Evolutionary conservation across 1,139 yeast species (phyloP), one percentile per base, ranked within the genome.

Genomic region (Hyphopichia buzzinii): DNA sequence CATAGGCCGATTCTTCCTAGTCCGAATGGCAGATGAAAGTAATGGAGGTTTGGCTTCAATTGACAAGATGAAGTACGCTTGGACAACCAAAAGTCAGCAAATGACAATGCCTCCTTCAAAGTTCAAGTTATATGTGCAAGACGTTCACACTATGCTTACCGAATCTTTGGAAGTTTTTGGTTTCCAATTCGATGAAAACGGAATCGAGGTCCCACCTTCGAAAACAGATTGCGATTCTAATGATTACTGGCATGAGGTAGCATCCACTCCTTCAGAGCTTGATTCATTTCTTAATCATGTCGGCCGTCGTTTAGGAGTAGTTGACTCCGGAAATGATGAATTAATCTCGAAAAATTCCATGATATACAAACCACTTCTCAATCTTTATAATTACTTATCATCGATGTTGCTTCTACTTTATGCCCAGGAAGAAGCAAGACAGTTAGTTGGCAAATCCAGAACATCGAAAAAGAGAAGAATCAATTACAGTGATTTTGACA

Each of bases 81-180:
- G 54, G 52, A 35, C 49, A 11, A 54, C 50, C 17, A 36, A 50
- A 4, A 46, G 47, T 11, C 44, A 41, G 4, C 44, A 53, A 5
- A 42, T 48, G 3, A 46, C 50, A 2, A 47, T 50, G 1, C 48
- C 52, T 14, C 66, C 72, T 0, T 63, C 77, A 1, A 47, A 55
- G 12, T 74, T 74, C 53, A 72, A 70, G 37, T 47, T 74, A n/a
- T 74, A 71, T 39, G 78, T 73, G n/a, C 73, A 74, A 43, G 79
- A 74, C 51, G 65, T 71, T 1, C 61, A 68, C 35, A 52, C 56
- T 19, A 58, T 67, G 59, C 48, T 72, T 17, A 43, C 48, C 2
- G 58, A 57, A 4, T 48, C 62, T 1, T 52, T 69, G 11, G 37
- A 47, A 1, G 43, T 39, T 3, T 62, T 54, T 33, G 76, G 74